phyloP scores from a whole-genome alignment of 441 rosid genomes.

The Lepidium campestre region DNA sequence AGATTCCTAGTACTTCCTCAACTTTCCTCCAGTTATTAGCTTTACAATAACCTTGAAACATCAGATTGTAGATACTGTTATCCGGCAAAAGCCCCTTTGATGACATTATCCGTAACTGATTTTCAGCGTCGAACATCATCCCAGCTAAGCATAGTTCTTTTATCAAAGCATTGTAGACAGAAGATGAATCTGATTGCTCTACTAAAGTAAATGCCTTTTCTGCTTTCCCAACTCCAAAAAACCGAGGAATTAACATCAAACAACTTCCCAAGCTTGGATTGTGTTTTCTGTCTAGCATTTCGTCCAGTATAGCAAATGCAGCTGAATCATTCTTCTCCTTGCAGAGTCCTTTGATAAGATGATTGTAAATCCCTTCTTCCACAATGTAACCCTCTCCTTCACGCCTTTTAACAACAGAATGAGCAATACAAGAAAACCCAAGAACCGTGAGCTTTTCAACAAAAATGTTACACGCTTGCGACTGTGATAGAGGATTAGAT shows the following conservation, averaged over 20 bases:
- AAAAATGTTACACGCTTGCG: constrained; percentile 32
- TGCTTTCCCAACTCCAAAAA: constrained; percentile 35
- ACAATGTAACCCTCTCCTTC: constrained; percentile 36
- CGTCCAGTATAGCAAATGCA: constrained; percentile 42
- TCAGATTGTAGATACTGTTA: constrained; percentile 30
- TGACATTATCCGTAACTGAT: constrained; percentile 30
- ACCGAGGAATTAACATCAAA: constrained; percentile 46
- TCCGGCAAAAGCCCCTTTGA: constrained; percentile 33
- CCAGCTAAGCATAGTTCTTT: constrained; percentile 48
- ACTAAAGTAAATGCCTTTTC: constrained; percentile 33
- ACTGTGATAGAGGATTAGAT: constrained; percentile 30
- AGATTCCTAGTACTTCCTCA: constrained; percentile 37
- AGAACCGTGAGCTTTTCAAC: constrained; percentile 49
- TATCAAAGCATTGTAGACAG: constrained; percentile 34
- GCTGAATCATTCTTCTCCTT: constrained; percentile 33
- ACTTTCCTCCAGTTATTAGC: constrained; percentile 37
- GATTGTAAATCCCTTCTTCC: constrained; percentile 37
- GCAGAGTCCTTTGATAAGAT: constrained; percentile 52
- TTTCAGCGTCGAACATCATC: constrained; percentile 42
- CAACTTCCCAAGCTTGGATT: constrained; percentile 33
- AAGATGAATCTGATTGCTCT: constrained; percentile 27
- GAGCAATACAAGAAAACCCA: constrained; percentile 42
- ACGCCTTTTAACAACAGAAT: constrained; percentile 41
- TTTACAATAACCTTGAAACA: constrained; percentile 50
- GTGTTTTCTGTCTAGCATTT: constrained; percentile 34